Percentiles rank a stretch among this genome's conserved stretches.
phyloP scores from a whole-genome alignment of 2,329 filamentous ascomycete genomes.

The Sporothrix schenckii region DNA sequence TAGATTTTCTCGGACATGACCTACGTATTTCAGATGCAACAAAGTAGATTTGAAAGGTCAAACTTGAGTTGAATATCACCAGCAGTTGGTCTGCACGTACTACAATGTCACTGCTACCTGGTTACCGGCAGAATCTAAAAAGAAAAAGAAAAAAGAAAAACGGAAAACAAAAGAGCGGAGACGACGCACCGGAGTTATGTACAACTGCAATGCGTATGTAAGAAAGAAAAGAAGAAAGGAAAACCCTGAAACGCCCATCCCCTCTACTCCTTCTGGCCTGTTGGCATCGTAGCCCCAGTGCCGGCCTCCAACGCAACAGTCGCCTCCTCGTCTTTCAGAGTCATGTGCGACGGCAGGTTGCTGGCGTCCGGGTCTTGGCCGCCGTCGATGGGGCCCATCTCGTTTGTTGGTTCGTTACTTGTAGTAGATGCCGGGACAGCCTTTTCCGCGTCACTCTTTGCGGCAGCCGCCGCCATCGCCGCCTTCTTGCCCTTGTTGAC shows the following conservation, averaged over 20 bases:
- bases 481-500: conserved; percentile 19
- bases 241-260: neutral
- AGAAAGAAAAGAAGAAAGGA: neutral
- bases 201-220: too few relatives aligned
- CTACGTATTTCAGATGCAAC: neutral
- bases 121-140: neutral
- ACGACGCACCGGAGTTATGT: too few relatives aligned
- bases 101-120: neutral
- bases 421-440: neutral
- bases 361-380: conserved; percentile 12
- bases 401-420: neutral
- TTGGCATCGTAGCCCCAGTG: conserved; percentile 51
- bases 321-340: neutral
- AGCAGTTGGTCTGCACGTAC: neutral
- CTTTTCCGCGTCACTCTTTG: neutral
- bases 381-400: neutral
- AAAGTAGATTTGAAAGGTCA: too few relatives aligned
- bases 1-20: neutral
- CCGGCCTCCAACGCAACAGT: neutral
- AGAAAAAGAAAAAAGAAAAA: neutral
- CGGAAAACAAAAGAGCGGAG: neutral
- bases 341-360: neutral
- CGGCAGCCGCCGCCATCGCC: neutral
- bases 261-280: conserved; percentile 43
- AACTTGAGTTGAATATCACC: neutral